phyloP scores from a whole-genome alignment of 768 basidiomycete genomes.

The Fibroporia radiculosa region DNA sequence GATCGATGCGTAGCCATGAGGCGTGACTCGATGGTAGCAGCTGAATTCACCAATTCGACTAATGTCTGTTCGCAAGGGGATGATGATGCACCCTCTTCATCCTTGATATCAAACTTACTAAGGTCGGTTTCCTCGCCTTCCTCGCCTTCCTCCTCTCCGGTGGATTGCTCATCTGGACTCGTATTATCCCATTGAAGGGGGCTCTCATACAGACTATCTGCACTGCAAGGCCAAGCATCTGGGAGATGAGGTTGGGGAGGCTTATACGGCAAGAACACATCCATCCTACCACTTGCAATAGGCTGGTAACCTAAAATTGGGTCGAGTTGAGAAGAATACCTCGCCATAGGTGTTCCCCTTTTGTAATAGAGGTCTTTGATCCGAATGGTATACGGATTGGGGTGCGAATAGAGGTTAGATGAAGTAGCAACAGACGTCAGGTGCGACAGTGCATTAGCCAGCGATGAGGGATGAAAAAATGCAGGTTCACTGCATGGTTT shows the following conservation, averaged over 20 bases:
- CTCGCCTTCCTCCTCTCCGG: too few species aligned
- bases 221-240: too few species aligned
- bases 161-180: too few species aligned
- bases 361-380: conserved; percentile 14
- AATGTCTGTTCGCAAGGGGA: too few species aligned
- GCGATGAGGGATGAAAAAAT: conserved; percentile 15
- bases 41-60: too few species aligned
- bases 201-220: too few species aligned
- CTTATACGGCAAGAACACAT: background rate
- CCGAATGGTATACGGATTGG: conserved; percentile 25
- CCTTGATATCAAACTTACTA: too few species aligned
- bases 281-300: background rate
- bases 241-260: too few species aligned
- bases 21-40: conserved; percentile 4
- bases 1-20: background rate
- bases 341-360: background rate
- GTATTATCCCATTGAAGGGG: too few species aligned
- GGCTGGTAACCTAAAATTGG: background rate
- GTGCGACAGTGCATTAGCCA: conserved; percentile 7
- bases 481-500: background rate
- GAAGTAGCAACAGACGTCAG: background rate
- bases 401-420: conserved; percentile 25
- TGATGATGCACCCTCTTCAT: too few species aligned
- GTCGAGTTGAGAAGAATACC: too few species aligned
- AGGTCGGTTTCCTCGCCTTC: too few species aligned